Base-by-base conservation (phyloP, 768 basidiomycete species). In the Pulveroboletus sp. region DNA sequence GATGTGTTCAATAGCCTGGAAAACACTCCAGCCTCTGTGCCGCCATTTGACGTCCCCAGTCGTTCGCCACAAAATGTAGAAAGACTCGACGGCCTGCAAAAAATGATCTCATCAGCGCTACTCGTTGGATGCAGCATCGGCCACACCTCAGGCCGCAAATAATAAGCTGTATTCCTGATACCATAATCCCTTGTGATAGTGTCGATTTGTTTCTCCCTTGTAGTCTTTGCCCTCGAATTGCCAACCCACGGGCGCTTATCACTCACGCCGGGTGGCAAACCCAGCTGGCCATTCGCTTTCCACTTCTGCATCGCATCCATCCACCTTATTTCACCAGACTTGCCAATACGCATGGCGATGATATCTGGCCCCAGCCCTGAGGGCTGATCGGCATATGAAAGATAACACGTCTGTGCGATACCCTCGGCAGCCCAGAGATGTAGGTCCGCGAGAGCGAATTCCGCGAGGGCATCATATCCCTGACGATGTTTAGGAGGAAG, bases 391-490 rank as follows among this genome's bases (percentile, higher is more conserved):
- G 82, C 83, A 59, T 89, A 89, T 43, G 79, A 76, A 26, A 82
- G 59, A 69, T 79, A 88, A 61, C 87, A 89, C 13, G 76, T 83
- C 60, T 85, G 77, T 30, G 83, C 82, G 24, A 90, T 71, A 15
- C 86, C 86, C 61, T 87, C 77, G 2, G 87, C 88, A 4, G 83
- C 87, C 82, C 84, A 89, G 46, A 80, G 69, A 60, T 89, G 86
- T 27, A 84, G 61, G n/a, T 84, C 74, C 41, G 73, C 73, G n/a
- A 85, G 73, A 53, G 80, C 73, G 55, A 79, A 78, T 9, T 60
- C 64, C 13, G 69, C 60, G 9, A 84, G 69, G 2, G 60, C 68
- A 9, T 70, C 68, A 40, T 71, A 73, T 31, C 71, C 74, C 36
- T 43, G 47, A 32, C 56, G 60, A 0, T 57, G 53, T 35, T 47